Percentiles rank a stretch among this genome's conserved stretches.
Conservation (phyloP, 148 eudicot genomes). For the Camellia japonica region DNA sequence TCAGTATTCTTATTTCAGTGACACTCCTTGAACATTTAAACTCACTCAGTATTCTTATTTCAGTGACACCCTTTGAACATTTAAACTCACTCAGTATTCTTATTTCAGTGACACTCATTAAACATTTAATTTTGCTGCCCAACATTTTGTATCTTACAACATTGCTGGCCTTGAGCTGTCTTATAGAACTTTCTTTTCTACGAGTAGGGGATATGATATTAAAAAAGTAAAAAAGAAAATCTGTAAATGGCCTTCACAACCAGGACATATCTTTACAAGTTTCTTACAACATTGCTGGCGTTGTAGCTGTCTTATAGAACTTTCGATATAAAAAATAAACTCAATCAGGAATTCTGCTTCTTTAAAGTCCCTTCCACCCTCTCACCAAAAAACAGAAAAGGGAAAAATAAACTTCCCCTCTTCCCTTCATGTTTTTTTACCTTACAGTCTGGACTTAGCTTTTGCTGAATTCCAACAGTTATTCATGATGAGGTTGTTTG, state of each 20-base stretch:
- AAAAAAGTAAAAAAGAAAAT: no score
- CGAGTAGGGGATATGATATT: no score
- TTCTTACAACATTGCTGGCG: background rate
- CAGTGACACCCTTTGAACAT: background rate
- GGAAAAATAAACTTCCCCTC: background rate
- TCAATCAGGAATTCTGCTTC: background rate
- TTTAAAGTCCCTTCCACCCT: background rate
- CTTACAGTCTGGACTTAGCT: background rate
- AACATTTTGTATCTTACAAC: no score
- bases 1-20: no score
- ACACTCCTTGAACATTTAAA: no score
- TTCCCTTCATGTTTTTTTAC: background rate
- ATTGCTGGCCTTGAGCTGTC: no score
- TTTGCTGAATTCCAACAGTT: background rate
- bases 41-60: background rate
- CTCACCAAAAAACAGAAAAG: background rate
- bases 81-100: background rate
- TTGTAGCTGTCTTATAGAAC: background rate
- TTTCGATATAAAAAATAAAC: background rate
- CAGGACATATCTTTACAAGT: background rate
- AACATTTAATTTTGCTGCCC: background rate
- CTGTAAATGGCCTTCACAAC: no score
- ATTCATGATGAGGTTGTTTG: background rate
- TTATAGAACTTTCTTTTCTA: no score
- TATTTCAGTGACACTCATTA: background rate